phyloP scores from a whole-genome alignment of 164 flowering plant genomes.

The Nelumbo lutea region DNA sequence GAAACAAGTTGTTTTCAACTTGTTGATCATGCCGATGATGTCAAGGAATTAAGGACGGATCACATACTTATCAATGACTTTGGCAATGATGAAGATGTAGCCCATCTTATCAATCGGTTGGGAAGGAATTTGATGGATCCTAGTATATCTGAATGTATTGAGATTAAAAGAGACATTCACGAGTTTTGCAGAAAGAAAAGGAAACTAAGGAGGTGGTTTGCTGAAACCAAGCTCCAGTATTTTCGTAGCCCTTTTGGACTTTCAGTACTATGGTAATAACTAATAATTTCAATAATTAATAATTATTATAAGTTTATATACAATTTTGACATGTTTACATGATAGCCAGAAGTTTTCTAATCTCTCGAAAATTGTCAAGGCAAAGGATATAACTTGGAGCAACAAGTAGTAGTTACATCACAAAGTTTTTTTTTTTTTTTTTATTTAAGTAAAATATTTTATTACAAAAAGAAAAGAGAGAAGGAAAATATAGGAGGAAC shows the following conservation, averaged over 20 bases:
- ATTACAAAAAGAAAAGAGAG: too few species aligned
- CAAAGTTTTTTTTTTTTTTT: too few species aligned
- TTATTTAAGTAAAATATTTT: too few species aligned
- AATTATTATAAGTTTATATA: too few species aligned
- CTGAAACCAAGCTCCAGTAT: background rate
- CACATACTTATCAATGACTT: conserved; percentile 1
- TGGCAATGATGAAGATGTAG: conserved; percentile 12
- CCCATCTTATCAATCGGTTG: conserved; percentile 10
- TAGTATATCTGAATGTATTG: background rate
- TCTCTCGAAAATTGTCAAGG: too few species aligned
- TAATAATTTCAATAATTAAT: too few species aligned
- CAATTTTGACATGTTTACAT: too few species aligned
- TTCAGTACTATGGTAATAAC: too few species aligned
- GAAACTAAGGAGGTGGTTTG: background rate
- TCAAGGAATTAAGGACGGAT: conserved; percentile 10
- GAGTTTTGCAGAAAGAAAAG: background rate
- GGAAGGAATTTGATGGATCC: conserved; percentile 1
- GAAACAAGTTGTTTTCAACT: conserved; percentile 4
- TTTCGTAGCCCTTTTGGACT: background rate
- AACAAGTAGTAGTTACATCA: too few species aligned
- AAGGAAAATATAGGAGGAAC: too few species aligned
- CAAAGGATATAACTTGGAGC: too few species aligned
- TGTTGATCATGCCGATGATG: conserved; percentile 9
- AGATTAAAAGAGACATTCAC: conserved; percentile 1
- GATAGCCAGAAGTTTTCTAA: too few species aligned